Evolutionary conservation across 176 grass and related monocot genomes (phyloP).

Genomic region (Canna indica): DNA sequence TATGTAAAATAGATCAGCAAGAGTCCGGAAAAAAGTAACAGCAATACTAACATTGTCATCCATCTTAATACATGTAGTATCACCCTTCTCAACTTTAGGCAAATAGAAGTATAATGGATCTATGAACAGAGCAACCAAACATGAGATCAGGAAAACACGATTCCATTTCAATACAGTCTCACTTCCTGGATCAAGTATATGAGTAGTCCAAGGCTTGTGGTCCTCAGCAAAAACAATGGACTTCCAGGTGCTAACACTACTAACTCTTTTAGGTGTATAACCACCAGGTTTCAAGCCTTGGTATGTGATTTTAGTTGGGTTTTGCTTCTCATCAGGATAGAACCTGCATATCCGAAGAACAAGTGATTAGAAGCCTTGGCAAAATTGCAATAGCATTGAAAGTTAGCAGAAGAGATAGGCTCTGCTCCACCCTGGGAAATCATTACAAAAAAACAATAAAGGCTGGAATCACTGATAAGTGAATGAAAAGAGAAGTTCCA

Average conservation of each 20-base stretch:
- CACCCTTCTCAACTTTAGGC: conserved; percentile 31
- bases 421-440: no score
- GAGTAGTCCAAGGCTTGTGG: conserved; percentile 36
- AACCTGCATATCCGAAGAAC: conserved; percentile 17
- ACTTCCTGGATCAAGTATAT: conserved; percentile 69
- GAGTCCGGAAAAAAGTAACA: conserved; percentile 57
- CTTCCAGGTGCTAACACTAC: conserved; percentile 31
- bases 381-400: no score
- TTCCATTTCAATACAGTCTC: conserved; percentile 77
- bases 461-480: neutral
- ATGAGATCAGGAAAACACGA: conserved; percentile 58
- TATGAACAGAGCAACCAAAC: conserved; percentile 68
- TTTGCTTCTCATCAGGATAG: conserved; percentile 54
- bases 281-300: conserved; percentile 29
- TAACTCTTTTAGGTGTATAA: conserved; percentile 25
- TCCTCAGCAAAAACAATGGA: conserved; percentile 38
- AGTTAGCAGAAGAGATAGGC: no score
- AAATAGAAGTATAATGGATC: conserved; percentile 95
- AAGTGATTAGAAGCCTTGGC: neutral
- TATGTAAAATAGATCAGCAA: conserved; percentile 70
- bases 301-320: conserved; percentile 41
- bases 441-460: neutral
- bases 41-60: conserved; percentile 42
- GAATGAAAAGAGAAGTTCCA: neutral
- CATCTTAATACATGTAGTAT: conserved; percentile 35